Conservation (phyloP, 2,329 filamentous ascomycete species). For the Microsporum audouinii region DNA sequence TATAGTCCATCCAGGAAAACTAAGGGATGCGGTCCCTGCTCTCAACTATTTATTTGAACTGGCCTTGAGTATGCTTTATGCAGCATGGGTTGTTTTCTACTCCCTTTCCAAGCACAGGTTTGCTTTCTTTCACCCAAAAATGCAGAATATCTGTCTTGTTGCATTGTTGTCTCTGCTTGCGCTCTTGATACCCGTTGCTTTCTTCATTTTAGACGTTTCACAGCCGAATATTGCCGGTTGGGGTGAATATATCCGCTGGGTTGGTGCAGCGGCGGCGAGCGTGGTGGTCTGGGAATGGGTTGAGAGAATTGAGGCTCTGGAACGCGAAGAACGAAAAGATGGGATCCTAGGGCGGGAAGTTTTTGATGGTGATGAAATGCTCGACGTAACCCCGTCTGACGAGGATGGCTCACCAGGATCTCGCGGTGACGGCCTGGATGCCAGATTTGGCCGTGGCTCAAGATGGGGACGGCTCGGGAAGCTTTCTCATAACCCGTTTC, state of each 20-base stretch:
- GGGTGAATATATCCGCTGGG: conserved; percentile 94
- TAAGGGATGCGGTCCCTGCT: conserved; percentile 81
- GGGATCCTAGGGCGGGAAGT: conserved; percentile 83
- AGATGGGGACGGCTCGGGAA: conserved; percentile 23
- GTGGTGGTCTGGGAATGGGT: conserved; percentile 99
- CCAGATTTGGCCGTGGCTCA: conserved; percentile 20
- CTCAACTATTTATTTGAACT: conserved; percentile 85
- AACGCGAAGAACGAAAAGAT: conserved; percentile 87
- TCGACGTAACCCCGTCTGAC: conserved; percentile 54
- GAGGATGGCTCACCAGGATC: conserved; percentile 37
- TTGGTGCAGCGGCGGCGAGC: conserved; percentile 85
- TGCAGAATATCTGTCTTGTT: conserved; percentile 78
- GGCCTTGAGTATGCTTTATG: conserved; percentile 74
- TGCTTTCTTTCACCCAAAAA: conserved; percentile 78
- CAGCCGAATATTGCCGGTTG: conserved; percentile 77
- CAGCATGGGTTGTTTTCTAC: conserved; percentile 90
- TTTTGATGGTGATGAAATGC: conserved; percentile 88
- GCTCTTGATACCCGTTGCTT: conserved; percentile 80
- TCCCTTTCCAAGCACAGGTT: conserved; percentile 83
- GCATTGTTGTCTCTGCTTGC: conserved; percentile 66
- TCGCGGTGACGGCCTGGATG: conserved; percentile 28
- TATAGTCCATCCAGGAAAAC: conserved; percentile 53
- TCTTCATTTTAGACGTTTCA: conserved; percentile 83
- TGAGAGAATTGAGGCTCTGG: conserved; percentile 81
- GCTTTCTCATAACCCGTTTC: conserved; percentile 6